A percentile compares a stretch with the other conserved stretches of the same genome.
These are phyloP conservation scores for Coemansia biformis DNA, from an alignment of 192 early-diverging fungal species.

Conservation along the genomic window DNA sequence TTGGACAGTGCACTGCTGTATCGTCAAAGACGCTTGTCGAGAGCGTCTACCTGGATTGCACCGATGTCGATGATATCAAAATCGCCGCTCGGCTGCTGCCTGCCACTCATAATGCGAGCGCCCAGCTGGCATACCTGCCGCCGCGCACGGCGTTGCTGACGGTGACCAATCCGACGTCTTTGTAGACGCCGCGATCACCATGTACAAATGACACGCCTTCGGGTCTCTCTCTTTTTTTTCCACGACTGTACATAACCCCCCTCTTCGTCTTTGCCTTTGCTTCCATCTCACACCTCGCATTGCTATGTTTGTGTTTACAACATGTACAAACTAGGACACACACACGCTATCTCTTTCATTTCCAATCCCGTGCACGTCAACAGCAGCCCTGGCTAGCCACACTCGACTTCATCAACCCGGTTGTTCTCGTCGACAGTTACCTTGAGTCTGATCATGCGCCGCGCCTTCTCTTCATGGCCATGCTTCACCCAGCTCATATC, in stretches of 20 bases:
- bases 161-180: constrained; percentile 19
- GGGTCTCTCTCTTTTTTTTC: too few species aligned
- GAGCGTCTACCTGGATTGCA: background rate
- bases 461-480: constrained; percentile 38
- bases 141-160: constrained; percentile 32
- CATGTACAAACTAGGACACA: too few species aligned
- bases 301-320: too few species aligned
- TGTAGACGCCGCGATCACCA: too few species aligned
- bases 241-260: too few species aligned
- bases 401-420: constrained; percentile 36
- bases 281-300: too few species aligned
- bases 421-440: constrained; percentile 42
- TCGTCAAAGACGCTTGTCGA: background rate
- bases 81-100: constrained; percentile 19
- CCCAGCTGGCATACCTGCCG: constrained; percentile 39
- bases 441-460: constrained; percentile 30
- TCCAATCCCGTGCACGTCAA: too few species aligned
- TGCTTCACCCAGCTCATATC: constrained; percentile 40
- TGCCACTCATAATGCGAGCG: constrained; percentile 3
- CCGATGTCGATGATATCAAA: constrained; percentile 14
- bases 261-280: too few species aligned
- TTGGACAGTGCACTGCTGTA: too few species aligned
- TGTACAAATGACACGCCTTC: too few species aligned
- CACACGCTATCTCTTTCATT: too few species aligned
- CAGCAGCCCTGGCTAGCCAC: too few species aligned